Evolutionary conservation across 192 early-diverging fungal species (phyloP), one percentile per base, ranked within the genome.

Genomic region (Coemansia sp.): DNA sequence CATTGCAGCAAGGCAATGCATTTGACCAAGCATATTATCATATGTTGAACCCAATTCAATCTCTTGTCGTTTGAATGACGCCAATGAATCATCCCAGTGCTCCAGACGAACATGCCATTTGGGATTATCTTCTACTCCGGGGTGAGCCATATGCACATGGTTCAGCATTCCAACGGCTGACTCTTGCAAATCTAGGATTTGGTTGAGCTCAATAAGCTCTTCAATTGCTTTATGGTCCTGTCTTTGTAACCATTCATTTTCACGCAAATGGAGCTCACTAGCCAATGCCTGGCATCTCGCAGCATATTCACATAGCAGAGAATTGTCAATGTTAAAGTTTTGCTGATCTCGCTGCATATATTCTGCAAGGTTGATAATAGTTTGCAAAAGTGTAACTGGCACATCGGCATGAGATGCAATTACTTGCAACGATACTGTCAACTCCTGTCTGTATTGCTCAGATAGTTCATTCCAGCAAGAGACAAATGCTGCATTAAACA

Each of bases 331-430:
- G 1, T 91, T 90, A n/a, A 95, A 69, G 4, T 91, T 78, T 58
- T 92, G 93, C 56, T 93, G 89, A 55, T 98, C 93, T 47, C 92
- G 91, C 67, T 98, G 94, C 95, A 98, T 98, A 50, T 93, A 96
- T 57, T 93, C 93, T 8, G 94, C 94, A 15, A 98, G 78, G 54
- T 93, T 94, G 30, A 98, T 78, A 22, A 98, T 72, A 1, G 85
- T 91, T 55, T 92, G 90, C 53, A 91, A 72, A 36, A 96, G 87
- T 52, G 96, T 92, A 0, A 88, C 82, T 25, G 94, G 91, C 24
- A 90, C 94, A 54, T 84, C 85, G 13, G 81, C 79, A 7, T 90
- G 84, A 4, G 78, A 81, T 3, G 96, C 72, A 3, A 92, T 95
- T 2, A 82, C 87, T 59, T 93, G 87, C 29, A 98, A 58, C 1